Evolutionary conservation across 129 eudicot genomes (phyloP).

Genomic region (Flaveria bidentis): DNA sequence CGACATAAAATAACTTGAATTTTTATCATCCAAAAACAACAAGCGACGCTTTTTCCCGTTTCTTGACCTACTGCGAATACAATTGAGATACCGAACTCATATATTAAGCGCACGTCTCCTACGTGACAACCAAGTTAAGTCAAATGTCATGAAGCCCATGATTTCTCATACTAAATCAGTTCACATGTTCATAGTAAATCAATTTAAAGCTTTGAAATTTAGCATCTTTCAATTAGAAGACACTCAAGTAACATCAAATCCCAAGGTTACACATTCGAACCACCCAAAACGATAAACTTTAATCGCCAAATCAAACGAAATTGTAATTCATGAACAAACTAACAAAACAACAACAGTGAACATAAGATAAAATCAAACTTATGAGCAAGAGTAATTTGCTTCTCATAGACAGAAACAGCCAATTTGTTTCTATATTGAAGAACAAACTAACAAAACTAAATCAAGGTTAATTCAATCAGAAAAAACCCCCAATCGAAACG

Average conservation of each 20-base stretch:
- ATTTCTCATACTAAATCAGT: neutral
- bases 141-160: slow-evolving; percentile 9
- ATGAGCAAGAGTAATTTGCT: neutral
- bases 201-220: neutral
- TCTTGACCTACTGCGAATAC: too few relatives aligned
- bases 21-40: too few relatives aligned
- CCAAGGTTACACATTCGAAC: neutral
- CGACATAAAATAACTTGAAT: too few relatives aligned
- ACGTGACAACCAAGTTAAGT: neutral
- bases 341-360: slow-evolving; percentile 12
- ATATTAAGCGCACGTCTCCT: neutral
- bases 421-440: too few relatives aligned
- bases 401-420: too few relatives aligned
- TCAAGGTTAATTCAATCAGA: neutral
- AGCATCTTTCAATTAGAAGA: neutral
- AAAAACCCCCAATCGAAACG: neutral
- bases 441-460: too few relatives aligned
- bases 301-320: neutral
- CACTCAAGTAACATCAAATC: neutral
- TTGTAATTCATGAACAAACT: neutral
- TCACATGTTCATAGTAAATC: neutral
- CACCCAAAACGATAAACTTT: neutral
- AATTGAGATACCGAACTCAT: neutral
- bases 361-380: neutral
- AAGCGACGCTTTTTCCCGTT: too few relatives aligned